These are phyloP conservation scores for Phytopythium chamaehyphon DNA, from an alignment of 352 stramenopile species.

Conservation along the genomic window DNA sequence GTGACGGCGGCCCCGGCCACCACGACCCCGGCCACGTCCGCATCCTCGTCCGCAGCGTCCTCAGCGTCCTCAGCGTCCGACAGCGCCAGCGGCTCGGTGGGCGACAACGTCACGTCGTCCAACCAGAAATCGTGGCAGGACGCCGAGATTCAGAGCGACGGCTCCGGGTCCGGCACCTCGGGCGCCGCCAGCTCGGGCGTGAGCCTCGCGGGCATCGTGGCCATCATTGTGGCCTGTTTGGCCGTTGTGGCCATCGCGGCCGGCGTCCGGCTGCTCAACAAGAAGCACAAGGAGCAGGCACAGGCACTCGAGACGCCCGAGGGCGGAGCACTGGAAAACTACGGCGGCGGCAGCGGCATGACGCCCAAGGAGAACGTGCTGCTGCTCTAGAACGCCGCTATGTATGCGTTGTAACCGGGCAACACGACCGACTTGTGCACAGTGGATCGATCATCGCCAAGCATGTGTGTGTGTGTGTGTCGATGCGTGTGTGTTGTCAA, in stretches of 20 bases:
- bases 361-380: constrained; percentile 82
- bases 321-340: constrained; percentile 32
- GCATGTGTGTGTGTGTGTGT: neutral
- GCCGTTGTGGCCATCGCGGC: constrained; percentile 67
- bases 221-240: constrained; percentile 64
- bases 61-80: neutral
- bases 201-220: constrained; percentile 38
- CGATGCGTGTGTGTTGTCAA: no score
- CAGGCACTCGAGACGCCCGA: constrained; percentile 40
- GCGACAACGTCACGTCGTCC: constrained; percentile 12
- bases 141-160: constrained; percentile 26
- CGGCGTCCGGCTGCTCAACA: constrained; percentile 58
- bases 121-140: constrained; percentile 27
- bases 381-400: constrained; percentile 50
- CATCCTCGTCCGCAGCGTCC: neutral
- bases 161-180: constrained; percentile 1
- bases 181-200: constrained; percentile 11
- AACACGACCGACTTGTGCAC: constrained; percentile 6
- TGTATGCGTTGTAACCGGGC: constrained; percentile 29
- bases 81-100: neutral
- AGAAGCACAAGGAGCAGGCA: constrained; percentile 52
- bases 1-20: constrained; percentile 11
- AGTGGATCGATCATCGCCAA: constrained; percentile 1
- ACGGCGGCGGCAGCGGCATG: constrained; percentile 58
- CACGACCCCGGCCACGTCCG: constrained; percentile 3